Evolutionary conservation across 352 stramenopile species (phyloP), one percentile per base, ranked within the genome.

Genomic region (Aphanomyces invadans): DNA sequence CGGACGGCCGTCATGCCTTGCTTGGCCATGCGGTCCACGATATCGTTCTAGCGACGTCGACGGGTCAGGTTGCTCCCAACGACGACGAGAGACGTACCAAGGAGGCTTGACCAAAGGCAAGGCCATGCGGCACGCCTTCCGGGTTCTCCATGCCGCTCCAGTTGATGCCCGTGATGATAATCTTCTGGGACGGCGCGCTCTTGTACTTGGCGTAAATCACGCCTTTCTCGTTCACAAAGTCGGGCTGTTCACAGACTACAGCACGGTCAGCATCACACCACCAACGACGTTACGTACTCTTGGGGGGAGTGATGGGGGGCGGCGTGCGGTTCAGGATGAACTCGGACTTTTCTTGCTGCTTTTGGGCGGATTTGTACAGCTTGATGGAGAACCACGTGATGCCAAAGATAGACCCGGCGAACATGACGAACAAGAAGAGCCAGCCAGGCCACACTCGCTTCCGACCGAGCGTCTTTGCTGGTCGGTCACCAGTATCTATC

Each of bases 121-220:
- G 74, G 9, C 84, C 84, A 57, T 92, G 81, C 0, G 84, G 84
- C 23, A 92, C 82, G 12, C 84, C 84, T 52, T 90, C 82, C 0
- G 70, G 29, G 68, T 92, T 90, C 72, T 92, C 84, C 84, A 92
- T 92, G 56, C 84, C 84, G 53, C 82, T 92, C 84, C 84, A 92
- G 71, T 92, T 92, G 72, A 92, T 89, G 36, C 84, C 84, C n/a
- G 81, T 92, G 59, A 92, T 87, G 45, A 83, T 75, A 5, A 92
- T 70, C 49, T 86, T 76, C 65, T 87, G 62, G 12, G 49, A 33
- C 62, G 84, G 83, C 36, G 79, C 75, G 57, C 80, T 71, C 17
- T 52, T 21, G 32, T 67, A 67, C 32, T 56, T 80, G 36, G 84
- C 84, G 68, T 86, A 90, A 55, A 92, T 76, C 70, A 87, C 85